A percentile compares a stretch with the other conserved stretches of the same genome.
These are phyloP conservation scores for Barnettozyma siamensis DNA, from an alignment of 805 yeast genomes.

Conservation along the genomic window DNA sequence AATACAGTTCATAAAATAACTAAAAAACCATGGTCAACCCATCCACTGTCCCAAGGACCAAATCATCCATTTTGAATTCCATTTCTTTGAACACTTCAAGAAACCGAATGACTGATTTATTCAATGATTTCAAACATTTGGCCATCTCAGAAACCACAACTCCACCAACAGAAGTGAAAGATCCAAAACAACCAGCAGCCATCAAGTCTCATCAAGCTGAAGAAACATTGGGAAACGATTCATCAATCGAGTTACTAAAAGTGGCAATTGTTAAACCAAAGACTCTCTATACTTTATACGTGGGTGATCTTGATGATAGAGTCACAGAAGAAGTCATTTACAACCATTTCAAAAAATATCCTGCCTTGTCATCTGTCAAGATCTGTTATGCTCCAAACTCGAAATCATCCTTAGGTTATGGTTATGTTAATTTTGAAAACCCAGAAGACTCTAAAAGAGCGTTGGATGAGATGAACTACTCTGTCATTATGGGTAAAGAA, in stretches of 20 bases:
- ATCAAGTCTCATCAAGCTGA: background rate
- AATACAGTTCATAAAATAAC: background rate
- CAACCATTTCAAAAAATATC: conserved; percentile 36
- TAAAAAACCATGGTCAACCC: background rate
- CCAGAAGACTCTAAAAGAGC: conserved; percentile 50
- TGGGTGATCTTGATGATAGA: conserved; percentile 52
- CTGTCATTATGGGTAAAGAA: conserved; percentile 34
- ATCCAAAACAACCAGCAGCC: background rate
- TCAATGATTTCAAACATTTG: conserved; percentile 24
- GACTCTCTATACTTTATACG: conserved; percentile 33
- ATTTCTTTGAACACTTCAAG: conserved; percentile 23
- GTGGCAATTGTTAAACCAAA: conserved; percentile 8
- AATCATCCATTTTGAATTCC: conserved; percentile 14
- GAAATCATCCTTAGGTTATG: conserved; percentile 63
- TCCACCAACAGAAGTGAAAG: background rate
- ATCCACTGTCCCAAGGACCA: conserved; percentile 1
- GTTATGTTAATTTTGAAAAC: conserved; percentile 57
- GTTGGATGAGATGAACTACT: conserved; percentile 50
- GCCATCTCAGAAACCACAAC: conserved; percentile 5
- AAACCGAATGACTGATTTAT: conserved; percentile 23
- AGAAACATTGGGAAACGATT: conserved; percentile 9
- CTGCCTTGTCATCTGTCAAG: conserved; percentile 51
- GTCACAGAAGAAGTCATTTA: conserved; percentile 46
- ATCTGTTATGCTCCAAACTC: conserved; percentile 50
- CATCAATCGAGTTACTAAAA: conserved; percentile 18